A percentile compares a stretch with the other conserved stretches of the same genome.
Conservation (phyloP, 495 filamentous ascomycete species). For the Podospora fimiseda region DNA sequence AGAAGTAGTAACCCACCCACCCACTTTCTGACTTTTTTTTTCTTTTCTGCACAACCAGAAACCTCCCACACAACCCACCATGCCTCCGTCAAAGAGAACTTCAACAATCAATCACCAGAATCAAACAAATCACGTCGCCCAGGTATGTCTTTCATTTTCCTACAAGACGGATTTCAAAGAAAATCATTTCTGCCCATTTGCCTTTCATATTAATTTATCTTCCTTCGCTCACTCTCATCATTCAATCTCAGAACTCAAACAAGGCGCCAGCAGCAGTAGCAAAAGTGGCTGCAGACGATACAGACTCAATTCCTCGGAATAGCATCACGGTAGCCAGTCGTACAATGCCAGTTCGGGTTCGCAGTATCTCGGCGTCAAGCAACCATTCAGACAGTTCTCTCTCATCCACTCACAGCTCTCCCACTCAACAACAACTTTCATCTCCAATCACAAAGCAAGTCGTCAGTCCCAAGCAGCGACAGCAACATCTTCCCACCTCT, state of each 20-base stretch:
- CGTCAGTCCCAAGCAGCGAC: not conserved
- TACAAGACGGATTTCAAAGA: not conserved
- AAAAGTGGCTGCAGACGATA: not conserved
- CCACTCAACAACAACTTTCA: not conserved
- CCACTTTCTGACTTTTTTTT: not conserved
- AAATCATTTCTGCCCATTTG: not conserved
- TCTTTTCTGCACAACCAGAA: not conserved
- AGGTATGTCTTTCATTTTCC: not conserved
- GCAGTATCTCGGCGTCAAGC: not conserved
- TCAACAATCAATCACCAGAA: not conserved
- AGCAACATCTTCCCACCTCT: too few relatives aligned
- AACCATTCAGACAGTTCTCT: not conserved
- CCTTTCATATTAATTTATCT: too few relatives aligned
- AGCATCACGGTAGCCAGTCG: slow-evolving; percentile 16
- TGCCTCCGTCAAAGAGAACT: not conserved
- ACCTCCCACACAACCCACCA: not conserved
- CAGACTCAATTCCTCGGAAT: slow-evolving; percentile 6
- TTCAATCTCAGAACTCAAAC: not conserved
- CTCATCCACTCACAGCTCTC: slow-evolving; percentile 4
- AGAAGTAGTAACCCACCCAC: too few relatives aligned
- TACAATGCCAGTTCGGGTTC: not conserved
- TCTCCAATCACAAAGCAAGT: not conserved
- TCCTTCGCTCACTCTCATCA: not conserved
- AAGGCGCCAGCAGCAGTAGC: not conserved
- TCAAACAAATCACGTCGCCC: not conserved